Evolutionary conservation across 192 early-diverging fungal species (phyloP).

Genomic region (Entomortierella chlamydospora): DNA sequence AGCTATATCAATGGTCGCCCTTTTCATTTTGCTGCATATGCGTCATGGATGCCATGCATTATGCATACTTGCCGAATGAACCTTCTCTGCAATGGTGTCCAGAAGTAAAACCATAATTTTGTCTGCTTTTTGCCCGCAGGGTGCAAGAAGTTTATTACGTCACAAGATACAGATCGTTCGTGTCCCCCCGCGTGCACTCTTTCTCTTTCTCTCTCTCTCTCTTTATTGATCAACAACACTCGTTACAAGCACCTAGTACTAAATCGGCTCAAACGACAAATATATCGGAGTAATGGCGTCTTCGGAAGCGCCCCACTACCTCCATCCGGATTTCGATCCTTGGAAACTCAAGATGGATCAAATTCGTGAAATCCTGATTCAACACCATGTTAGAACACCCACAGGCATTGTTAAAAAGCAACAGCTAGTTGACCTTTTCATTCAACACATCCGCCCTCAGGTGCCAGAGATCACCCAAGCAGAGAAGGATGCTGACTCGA

Average conservation of each 20-base stretch:
- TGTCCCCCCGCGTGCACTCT: no score
- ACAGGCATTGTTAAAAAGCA: conserved; percentile 39
- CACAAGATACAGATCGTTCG: no score
- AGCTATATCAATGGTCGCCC: no score
- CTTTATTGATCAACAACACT: not conserved
- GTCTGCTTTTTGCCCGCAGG: no score
- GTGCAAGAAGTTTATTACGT: no score
- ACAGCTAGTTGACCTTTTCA: conserved; percentile 45
- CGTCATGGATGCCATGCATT: no score
- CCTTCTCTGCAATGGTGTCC: no score
- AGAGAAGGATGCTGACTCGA: not conserved
- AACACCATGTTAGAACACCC: conserved; percentile 34
- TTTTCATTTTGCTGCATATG: no score
- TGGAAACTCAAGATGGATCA: conserved; percentile 45
- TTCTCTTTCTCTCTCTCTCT: no score
- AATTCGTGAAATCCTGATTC: conserved; percentile 44
- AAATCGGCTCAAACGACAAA: not conserved
- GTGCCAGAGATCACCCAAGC: conserved; percentile 9
- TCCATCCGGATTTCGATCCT: conserved; percentile 48
- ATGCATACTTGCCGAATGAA: no score
- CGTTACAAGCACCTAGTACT: no score
- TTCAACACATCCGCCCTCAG: conserved; percentile 33
- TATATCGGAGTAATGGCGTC: conserved; percentile 2
- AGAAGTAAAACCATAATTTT: no score
- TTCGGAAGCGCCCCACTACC: conserved; percentile 28